Base-by-base conservation (phyloP, 164 flowering plant species). In the Vitis labrusca region DNA sequence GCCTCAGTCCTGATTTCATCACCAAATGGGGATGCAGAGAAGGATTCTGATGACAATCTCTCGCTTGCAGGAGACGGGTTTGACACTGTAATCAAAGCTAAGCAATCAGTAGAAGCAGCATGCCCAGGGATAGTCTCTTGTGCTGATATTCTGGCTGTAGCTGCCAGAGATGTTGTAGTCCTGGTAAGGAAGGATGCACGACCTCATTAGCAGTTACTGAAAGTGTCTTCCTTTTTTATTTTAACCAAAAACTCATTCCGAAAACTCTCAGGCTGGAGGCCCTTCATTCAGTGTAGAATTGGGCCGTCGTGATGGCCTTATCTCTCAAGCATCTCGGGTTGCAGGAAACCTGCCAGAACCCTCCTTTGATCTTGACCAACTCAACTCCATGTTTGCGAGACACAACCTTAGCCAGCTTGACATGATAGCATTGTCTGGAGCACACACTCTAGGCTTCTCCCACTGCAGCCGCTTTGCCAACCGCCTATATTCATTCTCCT, bases 11-110 rank as follows among this genome's bases (percentile, higher is more conserved):
- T 92, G 85, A 85, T 88, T 32, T 47, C 81, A 16, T 89, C 97
- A 2, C 78, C 86, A 16, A 88, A 81, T 57, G 80, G 83, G 10
- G 92, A 86, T 56, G 95, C 95, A 6, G 95, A 89, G 73, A 92
- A 85, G 77, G 97, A 92, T 65, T 80, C 92, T 0, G 44, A 67
- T 1, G 91, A 86, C 47, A 89, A 89, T 67, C 77, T 89, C 0
- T 89, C 95, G 0, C 86, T 90, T 1, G 92, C 95, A 0, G 95
- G 95, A 66, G 97, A 92, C 56, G 95, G 97, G 8, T 91, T 91
- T 44, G 97, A 91, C 77, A 91, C 93, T 2, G 86, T 91, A 2
- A 66, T 81, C 63, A 85, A 85, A 68, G 92, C 93, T 11, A 92
- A 90, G 63, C 75, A 72, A 67, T 93, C 95, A 0, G 89, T 90